A percentile compares a stretch with the other conserved stretches of the same genome.
Evolutionary conservation across 345 rosid species (phyloP).

Genomic region (Melaleuca quinquenervia): DNA sequence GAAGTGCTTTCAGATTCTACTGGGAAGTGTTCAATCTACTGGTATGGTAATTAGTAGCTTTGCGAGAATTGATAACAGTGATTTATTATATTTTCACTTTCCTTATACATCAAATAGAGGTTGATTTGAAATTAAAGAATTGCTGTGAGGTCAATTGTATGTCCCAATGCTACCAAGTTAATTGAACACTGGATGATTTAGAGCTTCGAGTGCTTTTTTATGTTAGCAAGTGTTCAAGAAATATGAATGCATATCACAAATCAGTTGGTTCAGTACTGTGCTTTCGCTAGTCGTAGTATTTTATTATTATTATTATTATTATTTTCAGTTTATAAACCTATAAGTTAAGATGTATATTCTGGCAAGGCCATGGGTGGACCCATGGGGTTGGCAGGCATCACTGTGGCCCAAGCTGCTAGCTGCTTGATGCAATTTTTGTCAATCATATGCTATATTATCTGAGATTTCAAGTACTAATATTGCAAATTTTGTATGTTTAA

Average conservation of each 20-base stretch:
- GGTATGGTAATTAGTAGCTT: slow-evolving; percentile 28
- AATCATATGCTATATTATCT: neutral
- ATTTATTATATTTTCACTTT: neutral
- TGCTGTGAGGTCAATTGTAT: neutral
- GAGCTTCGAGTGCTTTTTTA: neutral
- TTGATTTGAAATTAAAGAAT: neutral
- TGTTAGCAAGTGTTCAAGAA: neutral
- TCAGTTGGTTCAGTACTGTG: neutral
- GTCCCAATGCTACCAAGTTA: neutral
- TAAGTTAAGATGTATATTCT: neutral
- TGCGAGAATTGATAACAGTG: neutral
- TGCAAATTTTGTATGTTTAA: neutral
- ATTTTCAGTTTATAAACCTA: neutral
- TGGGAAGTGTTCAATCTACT: slow-evolving; percentile 66
- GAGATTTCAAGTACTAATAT: neutral
- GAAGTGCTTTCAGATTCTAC: slow-evolving; percentile 55
- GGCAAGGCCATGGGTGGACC: neutral
- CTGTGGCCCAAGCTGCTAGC: neutral
- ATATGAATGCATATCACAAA: neutral
- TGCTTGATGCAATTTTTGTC: neutral
- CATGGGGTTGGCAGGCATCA: neutral
- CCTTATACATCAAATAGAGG: neutral
- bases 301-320: too few relatives aligned
- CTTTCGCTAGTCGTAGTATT: neutral
- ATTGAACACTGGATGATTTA: neutral